Conservation (phyloP, 257 asterid species). For the Rauvolfia tetraphylla region DNA sequence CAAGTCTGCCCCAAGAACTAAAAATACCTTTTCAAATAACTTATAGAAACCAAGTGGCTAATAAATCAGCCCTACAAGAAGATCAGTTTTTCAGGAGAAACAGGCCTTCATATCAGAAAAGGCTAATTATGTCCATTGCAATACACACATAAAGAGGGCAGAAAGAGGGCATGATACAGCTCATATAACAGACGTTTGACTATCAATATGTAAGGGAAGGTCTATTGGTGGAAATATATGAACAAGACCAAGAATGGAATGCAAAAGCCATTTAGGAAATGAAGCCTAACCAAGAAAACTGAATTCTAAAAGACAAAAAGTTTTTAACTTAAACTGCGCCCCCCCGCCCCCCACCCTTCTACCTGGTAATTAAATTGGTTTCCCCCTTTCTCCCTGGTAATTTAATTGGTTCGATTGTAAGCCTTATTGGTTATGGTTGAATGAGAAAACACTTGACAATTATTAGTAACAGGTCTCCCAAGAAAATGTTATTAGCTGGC, state of each 20-base stretch:
- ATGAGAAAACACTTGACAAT: neutral
- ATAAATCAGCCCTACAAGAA: neutral
- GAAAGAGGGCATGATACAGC: neutral
- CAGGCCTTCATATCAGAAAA: neutral
- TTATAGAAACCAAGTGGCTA: neutral
- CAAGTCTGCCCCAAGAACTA: neutral
- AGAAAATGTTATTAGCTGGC: neutral
- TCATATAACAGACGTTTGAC: neutral
- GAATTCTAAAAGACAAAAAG: neutral
- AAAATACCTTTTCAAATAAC: neutral
- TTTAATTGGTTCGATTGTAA: too few species aligned
- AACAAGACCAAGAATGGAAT: neutral
- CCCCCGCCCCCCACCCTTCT: neutral
- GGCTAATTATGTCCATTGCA: neutral
- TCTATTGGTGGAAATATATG: neutral
- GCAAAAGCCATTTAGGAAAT: neutral
- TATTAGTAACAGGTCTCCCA: neutral
- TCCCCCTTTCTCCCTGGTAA: neutral
- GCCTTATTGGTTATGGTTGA: neutral
- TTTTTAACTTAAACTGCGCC: neutral
- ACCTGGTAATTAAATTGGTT: neutral
- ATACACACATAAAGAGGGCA: neutral
- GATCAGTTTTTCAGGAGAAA: neutral
- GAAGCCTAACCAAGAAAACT: neutral
- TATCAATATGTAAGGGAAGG: neutral